Base-by-base conservation (phyloP, 768 basidiomycete genomes). In the Rhodotorula kratochvilovae region DNA sequence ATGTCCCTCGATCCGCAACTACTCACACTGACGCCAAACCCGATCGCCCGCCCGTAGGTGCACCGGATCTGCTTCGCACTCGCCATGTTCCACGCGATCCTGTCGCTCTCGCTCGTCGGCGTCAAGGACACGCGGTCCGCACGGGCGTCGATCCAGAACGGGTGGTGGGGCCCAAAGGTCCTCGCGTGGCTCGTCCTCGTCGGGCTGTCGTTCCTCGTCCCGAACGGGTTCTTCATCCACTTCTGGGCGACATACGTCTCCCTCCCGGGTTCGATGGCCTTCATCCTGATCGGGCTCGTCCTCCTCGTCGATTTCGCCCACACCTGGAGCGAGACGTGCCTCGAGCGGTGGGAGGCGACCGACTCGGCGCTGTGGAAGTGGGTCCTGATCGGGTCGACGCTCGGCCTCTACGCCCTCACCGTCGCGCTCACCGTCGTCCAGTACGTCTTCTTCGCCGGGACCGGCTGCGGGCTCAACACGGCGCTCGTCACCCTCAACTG, bases 151-250 rank as follows among this genome's bases (percentile, higher is more conserved):
- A 87, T 99, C 67, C 96, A 99, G 83, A 99, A 99, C 81, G 96
- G 93, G 39, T 99, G 93, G 93, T 99, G 96, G 96, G 96, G 96
- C 33, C 95, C 93, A 5, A 99, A 99, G 79, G 87, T 91, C 61
- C 84, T 96, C 16, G 83, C 90, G 16, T 99, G 94, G 91, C 79
- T 96, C 46, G 77, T 92, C 71, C 86, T 99, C 67, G 83, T 92
- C 58, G 85, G 85, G 72, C 81, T 89, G 33, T 89, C 90, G 2
- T 99, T 98, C 84, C 88, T 94, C 81, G 95, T 98, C 77, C 96
- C 95, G 0, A 97, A 97, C 80, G 89, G 86, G 58, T 93, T 94
- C 86, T 98, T 98, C 83, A 93, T 98, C 82, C 25, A 27, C 27
- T 91, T 96, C 80, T 98, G 92, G 90, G 94, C 93, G 45, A 92